Evolutionary conservation across 163 green algal species (phyloP).

Genomic region (Scenedesmus sp.): DNA sequence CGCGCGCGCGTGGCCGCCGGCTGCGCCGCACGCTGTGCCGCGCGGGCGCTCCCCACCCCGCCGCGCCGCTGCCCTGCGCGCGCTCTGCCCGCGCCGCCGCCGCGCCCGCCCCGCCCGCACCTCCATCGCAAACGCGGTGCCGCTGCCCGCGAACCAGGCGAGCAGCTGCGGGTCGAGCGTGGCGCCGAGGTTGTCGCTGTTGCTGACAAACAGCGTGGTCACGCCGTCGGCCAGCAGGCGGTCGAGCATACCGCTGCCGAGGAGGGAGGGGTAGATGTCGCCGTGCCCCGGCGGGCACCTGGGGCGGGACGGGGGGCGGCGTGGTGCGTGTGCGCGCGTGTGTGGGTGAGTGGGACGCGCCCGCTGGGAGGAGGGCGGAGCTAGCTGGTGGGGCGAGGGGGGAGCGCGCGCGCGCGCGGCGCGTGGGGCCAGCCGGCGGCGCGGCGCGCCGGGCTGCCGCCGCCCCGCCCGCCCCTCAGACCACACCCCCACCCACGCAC

Average conservation of each 20-base stretch:
- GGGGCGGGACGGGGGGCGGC: background rate
- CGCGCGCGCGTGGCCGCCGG: too few relatives aligned
- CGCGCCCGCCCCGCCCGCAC: conserved; percentile 61
- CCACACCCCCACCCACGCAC: too few relatives aligned
- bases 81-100: too few relatives aligned
- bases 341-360: too few relatives aligned
- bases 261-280: conserved; percentile 94
- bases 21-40: background rate
- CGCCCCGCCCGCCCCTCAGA: too few relatives aligned
- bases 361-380: too few relatives aligned
- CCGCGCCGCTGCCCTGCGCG: too few relatives aligned
- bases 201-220: conserved; percentile 91
- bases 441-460: background rate
- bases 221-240: conserved; percentile 76
- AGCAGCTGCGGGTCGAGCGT: conserved; percentile 92
- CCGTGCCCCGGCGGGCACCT: conserved; percentile 93
- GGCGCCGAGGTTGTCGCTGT: conserved; percentile 96
- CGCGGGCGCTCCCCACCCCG: background rate
- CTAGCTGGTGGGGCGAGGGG: too few relatives aligned
- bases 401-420: background rate
- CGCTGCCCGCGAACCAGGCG: conserved; percentile 79
- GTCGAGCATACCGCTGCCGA: conserved; percentile 90
- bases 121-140: conserved; percentile 93
- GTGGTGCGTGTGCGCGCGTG: too few relatives aligned
- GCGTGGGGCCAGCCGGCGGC: background rate